Evolutionary conservation across 805 yeast species (phyloP), one percentile per base, ranked within the genome.

Genomic region (Kodamaea hsintzibuensis): DNA sequence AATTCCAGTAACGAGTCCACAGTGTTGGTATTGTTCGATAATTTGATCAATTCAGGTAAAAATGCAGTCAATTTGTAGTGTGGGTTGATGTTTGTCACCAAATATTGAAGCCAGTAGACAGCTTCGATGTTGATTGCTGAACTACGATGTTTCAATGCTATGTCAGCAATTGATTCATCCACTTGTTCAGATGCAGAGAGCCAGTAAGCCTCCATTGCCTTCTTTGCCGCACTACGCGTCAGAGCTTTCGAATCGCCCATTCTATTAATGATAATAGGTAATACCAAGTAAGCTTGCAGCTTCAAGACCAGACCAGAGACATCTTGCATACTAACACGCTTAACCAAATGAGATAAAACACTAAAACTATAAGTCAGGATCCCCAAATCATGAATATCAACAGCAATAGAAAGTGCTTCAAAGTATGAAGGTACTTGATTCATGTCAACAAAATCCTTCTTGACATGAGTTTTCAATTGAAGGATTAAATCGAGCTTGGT

Each of bases 301-400:
- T 69, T 70, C 43, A 84, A 68, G 0, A 78, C 71, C 12, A 51
- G 22, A 1, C 73, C 74, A 8, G 65, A 61, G 1, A 74, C 67
- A 58, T 83, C 86, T 65, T 84, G 88, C 66, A 82, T 79, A 47
- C 83, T 78, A 5, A 84, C 80, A 17, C 88, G 68, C 54, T 82
- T 83, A 30, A 84, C 77, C 50, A 83, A 65, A 60, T 84, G 86
- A 48, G 84, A 82, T 3, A 82, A 62, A 0, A 82, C 76, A 27
- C 82, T 76, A 60, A 83, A 82, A 2, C 82, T 74, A 18, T 67
- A 52, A 1, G 73, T 55, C 55, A 74, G 74, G 16, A 82, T 72
- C 9, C 74, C 64, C 35, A 67, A 51, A 47, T 74, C 76, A 2
- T 66, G 59, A 3, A 74, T 68, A 52, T 76, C 78, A 44, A 71